Percentiles rank a stretch among this genome's conserved stretches.
These are phyloP conservation scores for Ceratocystis eucalypticola DNA, from an alignment of 2,329 filamentous ascomycete species.

Conservation along the genomic window DNA sequence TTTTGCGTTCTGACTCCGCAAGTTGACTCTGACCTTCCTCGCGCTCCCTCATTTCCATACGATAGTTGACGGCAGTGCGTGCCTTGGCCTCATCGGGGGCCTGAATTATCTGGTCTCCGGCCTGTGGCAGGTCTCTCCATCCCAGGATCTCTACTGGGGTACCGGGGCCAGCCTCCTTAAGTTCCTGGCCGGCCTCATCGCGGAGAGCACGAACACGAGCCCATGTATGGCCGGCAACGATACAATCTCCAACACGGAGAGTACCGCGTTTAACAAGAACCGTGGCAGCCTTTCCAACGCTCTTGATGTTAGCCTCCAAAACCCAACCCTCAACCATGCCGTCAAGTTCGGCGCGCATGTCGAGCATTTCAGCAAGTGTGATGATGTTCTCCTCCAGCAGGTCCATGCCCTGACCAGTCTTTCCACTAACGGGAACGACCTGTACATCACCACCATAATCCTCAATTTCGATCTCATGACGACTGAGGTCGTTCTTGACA, in stretches of 20 bases:
- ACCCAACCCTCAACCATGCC: conserved; percentile 85
- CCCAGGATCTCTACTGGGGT: conserved; percentile 86
- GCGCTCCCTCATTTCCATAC: conserved; percentile 56
- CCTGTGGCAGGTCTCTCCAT: conserved; percentile 72
- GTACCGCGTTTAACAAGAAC: conserved; percentile 82
- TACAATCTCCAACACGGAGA: conserved; percentile 61
- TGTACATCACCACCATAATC: conserved; percentile 92
- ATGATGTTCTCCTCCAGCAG: conserved; percentile 85
- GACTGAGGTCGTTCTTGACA: conserved; percentile 76
- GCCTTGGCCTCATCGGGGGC: conserved; percentile 66
- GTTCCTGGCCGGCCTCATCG: conserved; percentile 66
- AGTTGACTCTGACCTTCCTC: conserved; percentile 66
- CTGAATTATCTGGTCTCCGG: conserved; percentile 79
- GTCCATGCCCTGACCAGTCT: conserved; percentile 82
- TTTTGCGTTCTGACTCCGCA: conserved; percentile 57
- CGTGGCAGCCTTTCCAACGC: conserved; percentile 71
- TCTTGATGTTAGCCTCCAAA: conserved; percentile 79
- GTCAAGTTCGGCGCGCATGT: conserved; percentile 66
- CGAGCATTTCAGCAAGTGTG: conserved; percentile 75
- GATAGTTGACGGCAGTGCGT: conserved; percentile 63
- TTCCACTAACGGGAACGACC: conserved; percentile 80
- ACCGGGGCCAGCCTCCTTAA: conserved; percentile 67
- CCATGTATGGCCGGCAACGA: conserved; percentile 83
- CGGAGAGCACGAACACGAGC: conserved; percentile 69
- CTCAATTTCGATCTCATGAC: conserved; percentile 78